Evolutionary conservation across 2,329 filamentous ascomycete species (phyloP), one percentile per base, ranked within the genome.

Genomic region (Diaporthe nobilis): DNA sequence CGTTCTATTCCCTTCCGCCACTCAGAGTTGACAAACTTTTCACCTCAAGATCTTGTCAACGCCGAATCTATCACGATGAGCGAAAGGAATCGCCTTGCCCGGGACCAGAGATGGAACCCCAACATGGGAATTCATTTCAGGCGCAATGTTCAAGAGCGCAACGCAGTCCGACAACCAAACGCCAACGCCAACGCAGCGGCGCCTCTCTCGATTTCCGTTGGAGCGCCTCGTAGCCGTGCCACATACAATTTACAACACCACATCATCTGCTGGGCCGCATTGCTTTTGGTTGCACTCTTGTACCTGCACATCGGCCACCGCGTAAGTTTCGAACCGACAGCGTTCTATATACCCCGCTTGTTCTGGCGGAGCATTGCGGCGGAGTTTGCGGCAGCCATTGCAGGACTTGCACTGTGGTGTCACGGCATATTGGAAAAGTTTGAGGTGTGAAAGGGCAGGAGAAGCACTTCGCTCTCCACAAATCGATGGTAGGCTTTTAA

Each of bases 261-360:
- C 20, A 25, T 68, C 6, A 39, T 53, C 13, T 51, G 5, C 28
- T 68, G 44, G 44, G 2, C 17, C 1, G 7, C 8, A 2, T 20
- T 68, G 9, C 31, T 68, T n/a, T 37, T 15, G 6, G 13, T 39
- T n/a, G 17, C 25, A 4, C 47, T 68, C 0, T 15, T 68, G 7
- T 68, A 68, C 28, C 13, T 68, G 12, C 65, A 53, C 6, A 28
- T 53, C 20, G 65, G 65, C 7, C 65, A 68, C 31, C 47, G 65
- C 8, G 12, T 51, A 1, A 53, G 47, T 7, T 53, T 53, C 17
- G 65, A 68, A 22, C 65, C 65, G 13, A 49, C 34, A 28, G 31
- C 44, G 13, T 17, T 68, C n/a, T 68, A 68, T 22, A 7, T 13
- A 5, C 31, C 65, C n/a, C 65, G 31, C 20, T 53, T 68, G 13